Evolutionary conservation across 1,284 basidiomycete genomes (phyloP), one percentile per base, ranked within the genome.

Genomic region (Sporisorium graminicola): DNA sequence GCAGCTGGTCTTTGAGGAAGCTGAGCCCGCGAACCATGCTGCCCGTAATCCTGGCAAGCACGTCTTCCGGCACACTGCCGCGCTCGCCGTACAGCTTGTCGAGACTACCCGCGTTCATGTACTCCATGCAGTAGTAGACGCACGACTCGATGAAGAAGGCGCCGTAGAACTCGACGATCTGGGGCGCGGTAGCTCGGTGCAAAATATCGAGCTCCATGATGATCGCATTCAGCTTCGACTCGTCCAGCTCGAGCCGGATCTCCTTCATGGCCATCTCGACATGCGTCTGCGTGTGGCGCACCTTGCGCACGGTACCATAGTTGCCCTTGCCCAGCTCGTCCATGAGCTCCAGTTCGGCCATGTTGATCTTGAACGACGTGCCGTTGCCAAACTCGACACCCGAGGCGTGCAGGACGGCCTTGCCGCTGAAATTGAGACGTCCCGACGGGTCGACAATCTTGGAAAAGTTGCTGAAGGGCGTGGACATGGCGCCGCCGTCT

Each of bases 231-330:
- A 99, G 90, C 84, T 96, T 95, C 52, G 93, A 91, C 66, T 96
- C 91, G 84, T 98, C 97, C 18, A 99, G 90, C 86, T 98, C 95
- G n/a, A 99, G 89, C 22, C 94, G 93, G 78, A 98, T 99, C 91
- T 98, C 96, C 95, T 97, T 99, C 94, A 99, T 97, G 12, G 96
- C 96, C 95, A 99, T 98, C 67, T 91, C 90, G 33, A 98, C 94
- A 60, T 94, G 94, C 5, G 94, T 98, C 14, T 94, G 94, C 72
- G 91, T 94, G 84, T 99, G 96, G 49, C 93, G 88, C 3, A 98
- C 96, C 85, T 93, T 94, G 88, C 95, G 95, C 6, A 99, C 97
- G 1, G 94, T 96, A 26, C 96, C 96, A 84, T 99, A 99, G 86
- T 98, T 98, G 46, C 96, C 96, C 83, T 92, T 92, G 40, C 96